A percentile compares a stretch with the other conserved stretches of the same genome.
Conservation (phyloP, 108 stramenopile genomes). For the Cyclotella cryptica region DNA sequence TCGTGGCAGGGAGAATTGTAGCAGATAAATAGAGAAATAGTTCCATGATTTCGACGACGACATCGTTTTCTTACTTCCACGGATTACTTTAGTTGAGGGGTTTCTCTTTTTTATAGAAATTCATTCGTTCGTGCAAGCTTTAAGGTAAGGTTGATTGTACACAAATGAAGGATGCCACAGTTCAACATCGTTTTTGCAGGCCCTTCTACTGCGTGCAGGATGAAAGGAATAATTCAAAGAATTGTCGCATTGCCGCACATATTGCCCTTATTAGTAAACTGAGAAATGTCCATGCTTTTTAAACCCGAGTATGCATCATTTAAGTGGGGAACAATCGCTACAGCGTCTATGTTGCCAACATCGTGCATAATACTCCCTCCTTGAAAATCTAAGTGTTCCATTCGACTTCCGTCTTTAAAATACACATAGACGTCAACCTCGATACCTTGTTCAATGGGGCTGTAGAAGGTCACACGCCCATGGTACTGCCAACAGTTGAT, state of each 20-base stretch:
- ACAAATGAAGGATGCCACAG: neutral
- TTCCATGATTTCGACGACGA: too few relatives aligned
- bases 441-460: conserved; percentile 66
- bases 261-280: conserved; percentile 16
- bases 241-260: neutral
- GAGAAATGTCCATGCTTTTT: conserved; percentile 46
- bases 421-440: conserved; percentile 69
- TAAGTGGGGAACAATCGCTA: conserved; percentile 65
- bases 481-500: conserved; percentile 15
- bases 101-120: too few relatives aligned
- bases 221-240: neutral
- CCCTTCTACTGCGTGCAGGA: too few relatives aligned
- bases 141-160: neutral
- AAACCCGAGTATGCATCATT: conserved; percentile 62
- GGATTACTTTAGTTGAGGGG: too few relatives aligned
- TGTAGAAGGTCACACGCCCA: conserved; percentile 69
- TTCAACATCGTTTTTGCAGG: too few relatives aligned
- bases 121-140: neutral
- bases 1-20: conserved; percentile 41
- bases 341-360: conserved; percentile 67
- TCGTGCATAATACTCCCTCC: conserved; percentile 55
- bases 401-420: conserved; percentile 42
- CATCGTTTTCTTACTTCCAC: too few relatives aligned
- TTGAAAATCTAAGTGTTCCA: conserved; percentile 58
- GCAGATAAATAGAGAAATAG: too few relatives aligned